Base-by-base conservation (phyloP, 2,329 filamentous ascomycete genomes). In the Pseudocercospora musae region DNA sequence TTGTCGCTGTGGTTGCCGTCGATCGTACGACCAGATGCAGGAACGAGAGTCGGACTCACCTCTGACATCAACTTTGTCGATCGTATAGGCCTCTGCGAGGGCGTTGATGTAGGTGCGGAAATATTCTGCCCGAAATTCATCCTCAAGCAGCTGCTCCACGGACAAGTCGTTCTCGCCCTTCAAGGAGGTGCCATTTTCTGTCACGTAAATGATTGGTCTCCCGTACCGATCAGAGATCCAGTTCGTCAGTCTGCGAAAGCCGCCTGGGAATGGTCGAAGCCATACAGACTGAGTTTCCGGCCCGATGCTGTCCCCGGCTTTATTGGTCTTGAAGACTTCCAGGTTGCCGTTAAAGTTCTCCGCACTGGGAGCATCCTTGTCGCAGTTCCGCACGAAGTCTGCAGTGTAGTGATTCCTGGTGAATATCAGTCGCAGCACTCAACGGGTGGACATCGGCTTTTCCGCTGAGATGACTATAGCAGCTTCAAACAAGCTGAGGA, bases 141-240 rank as follows among this genome's bases (percentile, higher is more conserved):
- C 92, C 62, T 94, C 80, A 52, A 96, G 79, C 63, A 95, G 87
- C 77, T 90, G 71, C 65, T 91, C 87, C 23, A 85, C 76, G 1
- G 87, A 78, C 73, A 94, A 78, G 66, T 93, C 87, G 73, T 91
- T 93, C 80, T 96, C 92, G 53, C 87, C 89, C 78, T 92, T 91
- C 74, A 96, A 77, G 70, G 88, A 91, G 3, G 91, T 96, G 44
- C 92, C 92, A 76, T 93, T 96, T 81, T 96, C 92, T 0, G 92
- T 96, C 59, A 95, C 89, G 75, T 92, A 94, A 78, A 96, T 93
- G 72, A 85, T 87, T 40, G 92, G 91, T 68, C 84, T 80, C 40
- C 82, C 83, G 77, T 96, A 96, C 23, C 92, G 85, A 73, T 89
- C 87, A 73, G 86, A 90, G 64, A 93, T 81, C 90, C 90, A 93